Evolutionary conservation across 2,329 filamentous ascomycete species (phyloP), one percentile per base, ranked within the genome.

Genomic region (Alternaria triticimaculans): DNA sequence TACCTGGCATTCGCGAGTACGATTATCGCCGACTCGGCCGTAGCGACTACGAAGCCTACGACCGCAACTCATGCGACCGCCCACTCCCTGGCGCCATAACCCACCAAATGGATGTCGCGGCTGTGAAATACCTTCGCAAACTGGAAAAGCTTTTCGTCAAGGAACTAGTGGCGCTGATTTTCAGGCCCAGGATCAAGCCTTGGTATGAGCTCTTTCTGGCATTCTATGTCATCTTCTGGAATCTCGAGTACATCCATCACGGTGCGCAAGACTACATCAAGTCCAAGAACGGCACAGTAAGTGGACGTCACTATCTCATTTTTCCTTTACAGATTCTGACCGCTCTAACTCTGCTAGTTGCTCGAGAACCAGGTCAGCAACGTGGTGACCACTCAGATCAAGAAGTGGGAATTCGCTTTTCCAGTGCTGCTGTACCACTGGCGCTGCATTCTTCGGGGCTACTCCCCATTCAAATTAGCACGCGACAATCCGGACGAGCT

Each of bases 131-230:
- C 30, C 62, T 78, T 8, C 69, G 73, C 45, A 73, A 76, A 23
- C 28, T 78, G 23, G 75, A 80, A 30, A 74, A 73, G 43, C 43
- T 69, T 1, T 76, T 73, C 49, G 65, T 75, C 10, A 79, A 79
- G 55, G 67, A 74, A 50, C 62, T 80, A 11, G 66, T 67, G 9
- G 59, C 68, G 14, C 60, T 68, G n/a, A 76, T 80, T 21, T 78
- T 78, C 67, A 73, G 73, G 28, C 67, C 72, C 4, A 73, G 70
- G 28, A 75, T 77, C 63, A 80, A 79, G 48, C 77, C 77, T 2
- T 80, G 77, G 77, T 80, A 79, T 45, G 77, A 79, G 48, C 60
- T 80, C 12, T 78, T 77, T 53, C 48, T 80, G 48, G 70, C 76
- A 6, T 75, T 79, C 14, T 79, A 78, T 58, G 72, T 80, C 15